Evolutionary conservation across 345 rosid genomes (phyloP).

Genomic region (Reutealis trisperma): DNA sequence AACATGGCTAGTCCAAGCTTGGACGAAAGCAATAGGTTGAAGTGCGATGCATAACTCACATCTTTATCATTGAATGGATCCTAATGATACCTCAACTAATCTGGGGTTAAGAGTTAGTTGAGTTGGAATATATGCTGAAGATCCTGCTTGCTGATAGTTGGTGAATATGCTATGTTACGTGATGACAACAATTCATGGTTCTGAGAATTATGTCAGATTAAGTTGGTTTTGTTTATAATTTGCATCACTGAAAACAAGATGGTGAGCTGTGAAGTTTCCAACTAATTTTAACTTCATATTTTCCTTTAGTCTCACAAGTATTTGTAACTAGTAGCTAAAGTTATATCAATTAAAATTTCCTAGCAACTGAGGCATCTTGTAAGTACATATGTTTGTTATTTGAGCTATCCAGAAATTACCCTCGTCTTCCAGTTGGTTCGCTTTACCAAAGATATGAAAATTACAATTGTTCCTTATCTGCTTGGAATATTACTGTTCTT

Average conservation of each 20-base stretch:
- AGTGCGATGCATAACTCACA: not conserved
- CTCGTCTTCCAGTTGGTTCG: not conserved
- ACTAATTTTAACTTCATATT: not conserved
- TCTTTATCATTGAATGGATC: not conserved
- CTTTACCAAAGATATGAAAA: slow-evolving; percentile 7
- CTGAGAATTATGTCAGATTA: not conserved
- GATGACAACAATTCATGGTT: not conserved
- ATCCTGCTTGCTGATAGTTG: not conserved
- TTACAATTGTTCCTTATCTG: not conserved
- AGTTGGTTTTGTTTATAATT: not conserved
- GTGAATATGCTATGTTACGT: slow-evolving; percentile 15
- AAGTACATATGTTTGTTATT: not conserved
- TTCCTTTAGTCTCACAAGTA: not conserved
- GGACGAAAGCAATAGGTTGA: not conserved
- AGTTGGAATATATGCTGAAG: not conserved
- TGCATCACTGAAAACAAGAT: not conserved
- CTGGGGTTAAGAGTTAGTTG: not conserved
- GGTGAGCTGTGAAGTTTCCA: not conserved
- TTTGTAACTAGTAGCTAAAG: slow-evolving; percentile 3
- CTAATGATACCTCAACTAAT: not conserved
- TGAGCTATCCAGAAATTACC: not conserved
- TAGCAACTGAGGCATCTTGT: not conserved
- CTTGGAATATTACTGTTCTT: slow-evolving; percentile 20
- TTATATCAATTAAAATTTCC: not conserved
- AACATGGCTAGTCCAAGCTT: not conserved